Evolutionary conservation across 768 basidiomycete species (phyloP).

Genomic region (Lentinula aciculospora): DNA sequence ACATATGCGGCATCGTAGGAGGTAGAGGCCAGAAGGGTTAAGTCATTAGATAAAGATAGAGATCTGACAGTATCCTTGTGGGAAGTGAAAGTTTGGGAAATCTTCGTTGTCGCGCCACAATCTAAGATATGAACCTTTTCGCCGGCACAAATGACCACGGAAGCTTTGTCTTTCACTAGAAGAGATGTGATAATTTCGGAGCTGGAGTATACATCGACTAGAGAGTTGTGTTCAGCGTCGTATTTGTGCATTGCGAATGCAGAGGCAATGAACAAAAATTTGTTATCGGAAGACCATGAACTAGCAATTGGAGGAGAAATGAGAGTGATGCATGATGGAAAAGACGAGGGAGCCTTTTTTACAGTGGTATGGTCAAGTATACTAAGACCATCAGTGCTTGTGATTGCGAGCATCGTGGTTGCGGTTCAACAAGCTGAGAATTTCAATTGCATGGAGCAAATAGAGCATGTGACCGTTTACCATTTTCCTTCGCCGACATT

Average conservation of each 20-base stretch:
- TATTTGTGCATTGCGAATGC: conserved; percentile 46
- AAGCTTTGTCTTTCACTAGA: conserved; percentile 27
- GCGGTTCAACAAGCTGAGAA: not conserved
- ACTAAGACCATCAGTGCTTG: conserved; percentile 41
- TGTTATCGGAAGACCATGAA: conserved; percentile 55
- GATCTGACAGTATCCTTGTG: conserved; percentile 47
- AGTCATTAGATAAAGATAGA: conserved; percentile 56
- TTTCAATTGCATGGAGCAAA: not conserved
- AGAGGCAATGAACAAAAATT: conserved; percentile 48
- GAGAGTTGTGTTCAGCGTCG: conserved; percentile 35
- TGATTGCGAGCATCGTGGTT: conserved; percentile 47
- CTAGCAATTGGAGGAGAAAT: conserved; percentile 29
- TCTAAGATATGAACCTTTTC: conserved; percentile 49
- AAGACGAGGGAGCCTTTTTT: conserved; percentile 35
- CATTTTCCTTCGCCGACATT: not conserved
- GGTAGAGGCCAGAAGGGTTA: conserved; percentile 49
- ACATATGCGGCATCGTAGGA: conserved; percentile 50
- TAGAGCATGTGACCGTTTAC: not conserved
- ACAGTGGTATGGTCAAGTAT: conserved; percentile 42
- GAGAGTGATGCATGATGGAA: conserved; percentile 33
- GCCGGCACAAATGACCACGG: conserved; percentile 42
- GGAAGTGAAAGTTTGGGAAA: conserved; percentile 42
- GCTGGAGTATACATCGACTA: conserved; percentile 37
- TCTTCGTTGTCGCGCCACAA: conserved; percentile 28
- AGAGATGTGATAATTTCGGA: conserved; percentile 25